Conservation (phyloP, 495 filamentous ascomycete genomes). For the Astrothelium subdiscretum region DNA sequence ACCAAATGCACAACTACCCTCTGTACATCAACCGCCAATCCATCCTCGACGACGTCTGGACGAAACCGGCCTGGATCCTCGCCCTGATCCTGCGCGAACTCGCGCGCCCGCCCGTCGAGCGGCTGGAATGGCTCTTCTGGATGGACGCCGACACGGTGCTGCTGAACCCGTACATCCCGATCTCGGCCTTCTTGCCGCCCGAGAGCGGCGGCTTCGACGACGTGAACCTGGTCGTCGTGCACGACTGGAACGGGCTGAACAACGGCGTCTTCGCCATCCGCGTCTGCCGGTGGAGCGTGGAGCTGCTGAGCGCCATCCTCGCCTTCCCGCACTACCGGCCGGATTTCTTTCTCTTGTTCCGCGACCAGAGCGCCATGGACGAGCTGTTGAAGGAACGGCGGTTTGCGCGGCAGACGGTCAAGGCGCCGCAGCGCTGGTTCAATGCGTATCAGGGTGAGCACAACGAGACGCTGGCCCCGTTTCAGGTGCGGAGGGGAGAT, state of each 20-base stretch:
- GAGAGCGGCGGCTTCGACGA: conserved; percentile 26
- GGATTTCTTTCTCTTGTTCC: conserved; percentile 25
- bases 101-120: conserved; percentile 34
- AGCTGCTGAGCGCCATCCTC: conserved; percentile 35
- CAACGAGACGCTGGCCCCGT: conserved; percentile 20
- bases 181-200: conserved; percentile 42
- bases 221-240: conserved; percentile 35
- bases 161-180: conserved; percentile 40
- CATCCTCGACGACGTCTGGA: conserved; percentile 30
- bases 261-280: conserved; percentile 43
- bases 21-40: conserved; percentile 22
- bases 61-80: conserved; percentile 39
- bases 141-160: conserved; percentile 42
- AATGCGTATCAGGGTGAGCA: conserved; percentile 28
- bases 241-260: conserved; percentile 47
- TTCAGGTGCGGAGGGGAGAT: conserved; percentile 24
- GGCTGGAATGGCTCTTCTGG: conserved; percentile 44
- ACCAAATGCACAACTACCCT: conserved; percentile 23
- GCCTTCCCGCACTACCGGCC: conserved; percentile 35
- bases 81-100: conserved; percentile 38
- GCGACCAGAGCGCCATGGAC: conserved; percentile 30
- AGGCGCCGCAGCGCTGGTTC: conserved; percentile 31
- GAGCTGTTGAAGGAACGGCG: conserved; percentile 23
- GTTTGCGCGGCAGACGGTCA: conserved; percentile 16
- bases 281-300: conserved; percentile 37